phyloP scores from a whole-genome alignment of 1,284 basidiomycete genomes.

The Trichosporon sp. region DNA sequence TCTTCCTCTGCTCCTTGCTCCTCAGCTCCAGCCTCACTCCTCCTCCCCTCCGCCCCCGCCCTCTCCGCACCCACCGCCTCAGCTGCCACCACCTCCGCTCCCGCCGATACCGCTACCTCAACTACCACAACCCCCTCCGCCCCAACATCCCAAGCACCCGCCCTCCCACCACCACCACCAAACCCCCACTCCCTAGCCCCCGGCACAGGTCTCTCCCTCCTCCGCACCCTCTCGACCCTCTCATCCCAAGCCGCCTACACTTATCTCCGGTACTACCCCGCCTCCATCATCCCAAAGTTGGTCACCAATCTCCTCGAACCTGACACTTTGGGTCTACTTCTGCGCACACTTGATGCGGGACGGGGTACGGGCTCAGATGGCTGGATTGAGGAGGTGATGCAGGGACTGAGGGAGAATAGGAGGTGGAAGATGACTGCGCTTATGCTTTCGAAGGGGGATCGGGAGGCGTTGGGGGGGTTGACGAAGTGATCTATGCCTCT shows the following conservation, averaged over 20 bases:
- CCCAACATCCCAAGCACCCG: not conserved
- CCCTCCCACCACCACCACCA: not conserved
- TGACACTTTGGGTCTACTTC: constrained; percentile 33
- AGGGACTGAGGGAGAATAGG: constrained; percentile 23
- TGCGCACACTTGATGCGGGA: constrained; percentile 15
- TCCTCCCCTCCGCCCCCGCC: no score
- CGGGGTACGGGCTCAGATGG: not conserved
- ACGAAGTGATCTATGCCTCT: no score
- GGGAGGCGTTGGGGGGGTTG: not conserved
- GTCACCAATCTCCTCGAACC: constrained; percentile 37
- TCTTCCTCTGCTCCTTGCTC: no score
- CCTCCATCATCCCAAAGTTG: constrained; percentile 23
- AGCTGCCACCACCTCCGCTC: no score
- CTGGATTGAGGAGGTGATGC: constrained; percentile 19
- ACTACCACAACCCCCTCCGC: no score
- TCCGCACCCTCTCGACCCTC: constrained; percentile 21
- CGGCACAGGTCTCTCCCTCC: constrained; percentile 33
- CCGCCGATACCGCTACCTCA: no score
- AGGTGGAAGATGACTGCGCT: constrained; percentile 35
- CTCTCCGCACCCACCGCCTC: no score
- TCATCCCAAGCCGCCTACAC: constrained; percentile 6
- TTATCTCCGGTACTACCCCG: constrained; percentile 22
- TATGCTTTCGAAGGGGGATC: constrained; percentile 23
- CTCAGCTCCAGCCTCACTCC: no score
- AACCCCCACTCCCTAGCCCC: constrained; percentile 26